Conservation (phyloP, 2,329 filamentous ascomycete species). For the Fusarium sp. region DNA sequence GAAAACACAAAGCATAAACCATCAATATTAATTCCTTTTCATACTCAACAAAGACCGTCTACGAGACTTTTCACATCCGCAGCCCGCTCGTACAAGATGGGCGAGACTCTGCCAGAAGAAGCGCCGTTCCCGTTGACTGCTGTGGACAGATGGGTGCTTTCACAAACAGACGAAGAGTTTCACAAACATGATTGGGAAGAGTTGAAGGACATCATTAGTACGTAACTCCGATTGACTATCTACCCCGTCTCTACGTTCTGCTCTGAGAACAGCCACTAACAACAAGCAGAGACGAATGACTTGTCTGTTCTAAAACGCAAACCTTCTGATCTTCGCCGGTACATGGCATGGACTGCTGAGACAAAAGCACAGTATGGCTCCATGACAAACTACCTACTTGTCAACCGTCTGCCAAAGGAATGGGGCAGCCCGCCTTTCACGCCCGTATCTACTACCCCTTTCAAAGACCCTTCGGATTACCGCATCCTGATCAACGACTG, state of each 20-base stretch:
- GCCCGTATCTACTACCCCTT: constrained; percentile 63
- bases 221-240: constrained; percentile 40
- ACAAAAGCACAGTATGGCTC: constrained; percentile 81
- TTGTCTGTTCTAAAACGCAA: constrained; percentile 82
- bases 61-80: constrained; percentile 4
- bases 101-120: constrained; percentile 55
- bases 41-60: not conserved
- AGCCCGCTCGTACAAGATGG: constrained; percentile 53
- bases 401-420: constrained; percentile 72
- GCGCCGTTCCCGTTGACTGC: constrained; percentile 71
- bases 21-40: not conserved
- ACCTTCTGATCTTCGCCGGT: constrained; percentile 83
- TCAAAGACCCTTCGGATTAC: constrained; percentile 68
- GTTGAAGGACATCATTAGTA: constrained; percentile 75
- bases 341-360: constrained; percentile 80
- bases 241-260: not conserved
- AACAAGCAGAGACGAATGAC: constrained; percentile 62
- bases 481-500: constrained; percentile 89
- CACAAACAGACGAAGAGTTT: constrained; percentile 78
- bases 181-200: constrained; percentile 79
- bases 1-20: not conserved
- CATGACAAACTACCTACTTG: constrained; percentile 82
- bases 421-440: constrained; percentile 75
- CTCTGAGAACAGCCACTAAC: constrained; percentile 28
- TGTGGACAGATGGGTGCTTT: constrained; percentile 68